Base-by-base conservation (phyloP, 768 basidiomycete species). In the Melanogaster broomeanus region DNA sequence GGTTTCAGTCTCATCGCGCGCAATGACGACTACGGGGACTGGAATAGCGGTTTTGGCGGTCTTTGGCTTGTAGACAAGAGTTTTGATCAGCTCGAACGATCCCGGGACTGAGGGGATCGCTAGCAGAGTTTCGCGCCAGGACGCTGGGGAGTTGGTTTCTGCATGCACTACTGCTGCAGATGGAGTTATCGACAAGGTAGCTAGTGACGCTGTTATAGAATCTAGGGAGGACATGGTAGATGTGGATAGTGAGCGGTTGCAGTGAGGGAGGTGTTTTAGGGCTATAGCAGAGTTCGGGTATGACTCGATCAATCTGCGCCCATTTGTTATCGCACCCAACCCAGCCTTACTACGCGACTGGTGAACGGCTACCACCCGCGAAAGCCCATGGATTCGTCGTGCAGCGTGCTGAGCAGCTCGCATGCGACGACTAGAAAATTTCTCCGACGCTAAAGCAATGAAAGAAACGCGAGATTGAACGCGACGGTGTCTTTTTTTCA, bases 1-100 rank as follows among this genome's bases (percentile, higher is more conserved):
- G 8, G 88, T 89, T 62, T 94, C 89, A n/a, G 90, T 90, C 24
- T 80, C 77, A 63, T 96, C 93, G 61, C 83, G 77, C 10, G 91
- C 90, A 67, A 98, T 80, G 52, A 95, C 86, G 57, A 98, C 79
- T 51, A 98, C 84, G 8, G 93, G 94, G 46, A 92, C 79, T 2
- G 92, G 84, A 27, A 80, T 82, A 7, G 89, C 90, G 0, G 83
- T 80, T 69, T 97, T 97, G n/a, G 93, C 88, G 3, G 93, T 93
- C 72, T 95, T 95, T 28, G 94, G 94, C 67, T 98, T 98, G 85
- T 92, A 96, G 49, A 96, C 87, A 59, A 95, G 85, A 42, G 88
- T 90, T 70, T 93, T 94, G 67, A 89, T 79, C 60, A 91, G 77
- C 67, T 89, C 82, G 63, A 87, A 90, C 15, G 76, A 74, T 42